Evolutionary conservation across 2,329 filamentous ascomycete genomes (phyloP), one percentile per base, ranked within the genome.

Genomic region (Calonectria fujianensis): DNA sequence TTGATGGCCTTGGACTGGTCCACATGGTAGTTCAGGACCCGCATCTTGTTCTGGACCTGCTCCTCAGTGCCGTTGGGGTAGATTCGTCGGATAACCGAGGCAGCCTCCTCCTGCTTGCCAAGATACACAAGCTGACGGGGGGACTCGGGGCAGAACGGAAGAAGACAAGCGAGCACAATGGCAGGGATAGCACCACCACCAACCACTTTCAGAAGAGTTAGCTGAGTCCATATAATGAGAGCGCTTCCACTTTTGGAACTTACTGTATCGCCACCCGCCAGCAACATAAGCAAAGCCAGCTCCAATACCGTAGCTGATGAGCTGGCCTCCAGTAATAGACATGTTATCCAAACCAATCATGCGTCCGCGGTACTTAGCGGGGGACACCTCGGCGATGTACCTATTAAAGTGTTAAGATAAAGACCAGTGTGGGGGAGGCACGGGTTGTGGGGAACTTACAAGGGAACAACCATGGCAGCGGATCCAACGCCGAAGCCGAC

Each of bases 371-470:
- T 87, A 86, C 74, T 87, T 87, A 4, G 88, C 85, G 0, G 88
- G 89, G 1, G 89, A 86, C 4, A 90, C 82, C 70, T 90, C 89
- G 3, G 85, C 86, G 51, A 90, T 89, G 76, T 90, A 90, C 11
- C 51, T 80, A 51, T 70, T 24, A 9, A 14, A 37, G 48, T 61
- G 52, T 77, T 74, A 76, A 14, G 18, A 27, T 35, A 24, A 32
- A 14, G 18, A n/a, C 18, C 39, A 20, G 20, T 24, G 7, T 41
- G 52, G 45, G 57, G 57, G 37, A 41, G 16, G 10, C 39, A 27
- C 14, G 24, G 57, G 35, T 39, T 29, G 35, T 63, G 57, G n/a
- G 27, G 57, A 39, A 70, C 76, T 75, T 74, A 78, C 75, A 80
- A n/a, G 10, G 80, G 84, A 14, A 87, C 80, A 6, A 88, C 85